Evolutionary conservation across 345 rosid genomes (phyloP).

Genomic region (Erysimum cheiranthoides): DNA sequence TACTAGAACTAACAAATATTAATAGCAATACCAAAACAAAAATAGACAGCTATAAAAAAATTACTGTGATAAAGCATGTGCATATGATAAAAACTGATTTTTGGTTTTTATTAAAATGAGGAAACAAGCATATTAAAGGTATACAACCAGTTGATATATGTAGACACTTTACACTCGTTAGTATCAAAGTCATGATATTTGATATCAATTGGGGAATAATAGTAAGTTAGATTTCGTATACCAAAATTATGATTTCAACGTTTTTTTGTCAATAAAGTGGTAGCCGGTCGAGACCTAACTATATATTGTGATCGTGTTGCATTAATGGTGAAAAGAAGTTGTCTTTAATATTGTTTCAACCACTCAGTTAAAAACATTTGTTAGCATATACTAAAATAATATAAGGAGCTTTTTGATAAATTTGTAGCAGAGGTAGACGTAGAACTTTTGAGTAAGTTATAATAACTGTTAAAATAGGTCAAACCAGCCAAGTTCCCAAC

Average conservation of each 20-base stretch:
- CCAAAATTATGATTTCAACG: conserved; percentile 16
- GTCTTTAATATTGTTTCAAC: conserved; percentile 37
- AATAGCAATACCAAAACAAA: background rate
- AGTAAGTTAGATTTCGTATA: conserved; percentile 5
- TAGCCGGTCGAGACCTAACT: conserved; percentile 13
- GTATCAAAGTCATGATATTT: background rate
- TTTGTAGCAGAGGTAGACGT: conserved; percentile 6
- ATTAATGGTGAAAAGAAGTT: conserved; percentile 32
- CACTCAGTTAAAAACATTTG: conserved; percentile 21
- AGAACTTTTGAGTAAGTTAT: background rate
- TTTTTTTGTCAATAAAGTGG: conserved; percentile 9
- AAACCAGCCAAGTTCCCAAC: conserved; percentile 36
- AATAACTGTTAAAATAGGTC: conserved; percentile 14
- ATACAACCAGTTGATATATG: background rate
- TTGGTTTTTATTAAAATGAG: background rate
- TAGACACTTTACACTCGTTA: background rate
- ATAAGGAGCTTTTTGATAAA: conserved; percentile 10
- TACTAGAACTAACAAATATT: background rate
- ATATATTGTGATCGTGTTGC: conserved; percentile 16
- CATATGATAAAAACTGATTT: background rate
- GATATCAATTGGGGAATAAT: background rate
- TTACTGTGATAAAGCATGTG: background rate
- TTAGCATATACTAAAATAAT: conserved; percentile 11
- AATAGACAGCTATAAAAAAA: background rate
- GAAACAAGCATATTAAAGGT: background rate